A percentile compares a stretch with the other conserved stretches of the same genome.
Evolutionary conservation across 1,284 basidiomycete species (phyloP).

Genomic region (Gomphus bonarii): DNA sequence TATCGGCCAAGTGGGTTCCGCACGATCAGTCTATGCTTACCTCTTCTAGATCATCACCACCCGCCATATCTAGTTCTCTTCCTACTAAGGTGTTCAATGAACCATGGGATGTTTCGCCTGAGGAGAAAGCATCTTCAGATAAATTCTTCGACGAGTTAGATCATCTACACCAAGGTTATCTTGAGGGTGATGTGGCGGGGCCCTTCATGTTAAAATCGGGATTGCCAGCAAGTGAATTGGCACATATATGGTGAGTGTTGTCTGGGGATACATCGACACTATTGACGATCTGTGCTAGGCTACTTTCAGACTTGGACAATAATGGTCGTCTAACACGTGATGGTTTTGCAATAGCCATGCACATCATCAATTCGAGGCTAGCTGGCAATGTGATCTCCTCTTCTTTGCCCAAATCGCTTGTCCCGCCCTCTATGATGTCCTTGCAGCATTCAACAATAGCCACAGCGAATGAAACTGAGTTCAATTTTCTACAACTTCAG

Average conservation of each 20-base stretch:
- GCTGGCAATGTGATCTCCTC: constrained; percentile 74
- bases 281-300: constrained; percentile 42
- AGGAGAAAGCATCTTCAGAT: constrained; percentile 78
- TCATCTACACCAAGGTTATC: constrained; percentile 61
- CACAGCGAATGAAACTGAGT: too few relatives aligned
- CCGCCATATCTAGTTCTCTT: constrained; percentile 16
- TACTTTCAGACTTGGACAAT: constrained; percentile 85
- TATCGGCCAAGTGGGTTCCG: too few relatives aligned
- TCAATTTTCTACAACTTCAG: too few relatives aligned
- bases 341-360: constrained; percentile 94
- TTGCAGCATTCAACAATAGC: constrained; percentile 4
- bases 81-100: constrained; percentile 14
- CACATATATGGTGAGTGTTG: constrained; percentile 75
- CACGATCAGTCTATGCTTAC: too few relatives aligned
- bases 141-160: constrained; percentile 82
- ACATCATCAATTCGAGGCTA: constrained; percentile 85
- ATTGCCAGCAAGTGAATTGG: constrained; percentile 74
- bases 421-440: constrained; percentile 57
- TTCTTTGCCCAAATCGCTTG: constrained; percentile 58
- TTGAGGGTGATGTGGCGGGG: constrained; percentile 91
- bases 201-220: constrained; percentile 94
- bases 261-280: not conserved
- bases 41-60: constrained; percentile 48
- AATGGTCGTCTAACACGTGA: constrained; percentile 85
- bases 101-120: constrained; percentile 79